phyloP scores from a whole-genome alignment of 2,329 filamentous ascomycete genomes.

The Apiospora aurea region DNA sequence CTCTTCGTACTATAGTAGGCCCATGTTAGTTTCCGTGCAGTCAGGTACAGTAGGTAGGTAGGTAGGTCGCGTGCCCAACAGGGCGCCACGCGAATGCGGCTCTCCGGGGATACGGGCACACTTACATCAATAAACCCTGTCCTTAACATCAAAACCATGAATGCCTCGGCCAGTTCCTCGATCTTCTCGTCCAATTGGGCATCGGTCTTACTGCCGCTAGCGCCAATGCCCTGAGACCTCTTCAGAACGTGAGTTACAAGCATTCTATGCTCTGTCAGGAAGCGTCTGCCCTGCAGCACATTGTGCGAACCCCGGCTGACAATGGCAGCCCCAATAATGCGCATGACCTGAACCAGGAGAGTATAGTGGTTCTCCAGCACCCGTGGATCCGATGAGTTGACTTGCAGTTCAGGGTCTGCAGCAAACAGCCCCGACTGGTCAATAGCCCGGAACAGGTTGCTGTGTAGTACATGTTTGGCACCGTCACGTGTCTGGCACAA shows the following conservation, averaged over 20 bases:
- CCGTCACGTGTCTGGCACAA: conserved; percentile 86
- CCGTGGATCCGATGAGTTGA: conserved; percentile 72
- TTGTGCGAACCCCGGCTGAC: conserved; percentile 85
- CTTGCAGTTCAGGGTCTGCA: conserved; percentile 90
- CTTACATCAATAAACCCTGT: conserved; percentile 67
- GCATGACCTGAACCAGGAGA: conserved; percentile 79
- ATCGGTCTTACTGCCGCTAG: conserved; percentile 46
- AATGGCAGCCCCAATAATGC: conserved; percentile 83
- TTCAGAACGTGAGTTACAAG: conserved; percentile 92
- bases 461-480: conserved; percentile 85
- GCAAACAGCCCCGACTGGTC: conserved; percentile 85
- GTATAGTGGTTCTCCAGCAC: conserved; percentile 84
- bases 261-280: conserved; percentile 82
- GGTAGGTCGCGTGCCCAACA: conserved; percentile 4
- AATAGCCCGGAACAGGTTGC: conserved; percentile 83
- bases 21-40: conserved; percentile 1
- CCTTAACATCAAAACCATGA: conserved; percentile 81
- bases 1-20: conserved; percentile 3
- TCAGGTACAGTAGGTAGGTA: too few relatives aligned
- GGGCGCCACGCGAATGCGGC: conserved; percentile 7
- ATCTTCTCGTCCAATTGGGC: conserved; percentile 65
- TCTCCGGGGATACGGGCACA: conserved; percentile 7
- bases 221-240: conserved; percentile 80
- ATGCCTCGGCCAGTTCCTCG: conserved; percentile 81
- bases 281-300: conserved; percentile 78